A percentile compares a stretch with the other conserved stretches of the same genome.
These are phyloP conservation scores for Penicillium taxi DNA, from an alignment of 495 filamentous ascomycete species.

Conservation along the genomic window DNA sequence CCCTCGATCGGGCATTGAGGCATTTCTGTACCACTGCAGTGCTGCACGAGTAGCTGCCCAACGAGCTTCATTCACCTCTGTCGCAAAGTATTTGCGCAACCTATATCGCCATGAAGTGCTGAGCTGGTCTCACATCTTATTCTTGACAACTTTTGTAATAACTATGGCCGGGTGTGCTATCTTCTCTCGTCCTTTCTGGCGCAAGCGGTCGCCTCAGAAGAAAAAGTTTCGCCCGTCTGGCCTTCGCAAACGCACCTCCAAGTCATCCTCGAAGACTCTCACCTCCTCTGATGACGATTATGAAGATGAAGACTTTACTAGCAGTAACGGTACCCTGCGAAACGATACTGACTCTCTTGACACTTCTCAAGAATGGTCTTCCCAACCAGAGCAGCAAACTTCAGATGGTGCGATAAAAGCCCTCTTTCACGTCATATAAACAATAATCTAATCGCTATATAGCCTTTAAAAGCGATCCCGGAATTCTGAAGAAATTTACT, in stretches of 20 bases:
- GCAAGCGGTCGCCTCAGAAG: constrained; percentile 11
- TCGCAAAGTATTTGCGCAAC: constrained; percentile 16
- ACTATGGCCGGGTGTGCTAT: constrained; percentile 39
- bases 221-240: constrained; percentile 13
- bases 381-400: constrained; percentile 20
- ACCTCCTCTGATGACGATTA: constrained; percentile 39
- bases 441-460: constrained; percentile 1
- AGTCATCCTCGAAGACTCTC: constrained; percentile 25
- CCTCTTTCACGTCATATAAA: not conserved
- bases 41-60: constrained; percentile 10
- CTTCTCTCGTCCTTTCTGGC: constrained; percentile 29
- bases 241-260: constrained; percentile 21
- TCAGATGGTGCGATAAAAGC: constrained; percentile 24
- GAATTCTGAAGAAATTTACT: constrained; percentile 69
- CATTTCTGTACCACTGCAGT: constrained; percentile 13
- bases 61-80: constrained; percentile 13
- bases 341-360: constrained; percentile 18
- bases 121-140: constrained; percentile 28
- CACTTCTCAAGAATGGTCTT: constrained; percentile 12
- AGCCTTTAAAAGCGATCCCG: constrained; percentile 55
- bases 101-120: constrained; percentile 23
- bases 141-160: constrained; percentile 29
- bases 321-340: constrained; percentile 31
- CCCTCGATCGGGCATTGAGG: constrained; percentile 7
- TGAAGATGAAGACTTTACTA: constrained; percentile 39